Evolutionary conservation across 805 yeast genomes (phyloP).

Genomic region (Komagataella pastoris): DNA sequence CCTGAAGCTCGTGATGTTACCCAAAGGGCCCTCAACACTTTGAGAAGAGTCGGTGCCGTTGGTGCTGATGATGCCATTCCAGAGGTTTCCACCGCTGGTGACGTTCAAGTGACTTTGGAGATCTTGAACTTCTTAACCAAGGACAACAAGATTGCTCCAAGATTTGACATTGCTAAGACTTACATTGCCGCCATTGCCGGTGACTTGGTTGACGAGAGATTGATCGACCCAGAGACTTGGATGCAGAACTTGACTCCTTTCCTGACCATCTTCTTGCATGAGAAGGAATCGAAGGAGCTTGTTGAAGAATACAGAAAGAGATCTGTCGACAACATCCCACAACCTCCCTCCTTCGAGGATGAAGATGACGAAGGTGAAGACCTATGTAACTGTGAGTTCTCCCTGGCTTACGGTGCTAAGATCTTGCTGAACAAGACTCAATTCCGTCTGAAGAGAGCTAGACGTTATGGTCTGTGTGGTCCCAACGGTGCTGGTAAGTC

Average conservation of each 20-base stretch:
- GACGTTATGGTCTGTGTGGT: conserved; percentile 95
- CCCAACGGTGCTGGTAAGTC: conserved; percentile 98
- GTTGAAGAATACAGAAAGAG: conserved; percentile 92
- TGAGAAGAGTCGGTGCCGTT: conserved; percentile 97
- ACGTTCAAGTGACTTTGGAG: conserved; percentile 70
- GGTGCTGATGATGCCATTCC: conserved; percentile 84
- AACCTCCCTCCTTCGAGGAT: conserved; percentile 75
- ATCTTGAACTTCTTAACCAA: conserved; percentile 66
- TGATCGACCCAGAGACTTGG: conserved; percentile 89
- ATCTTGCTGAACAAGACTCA: conserved; percentile 98
- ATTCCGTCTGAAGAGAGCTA: conserved; percentile 96
- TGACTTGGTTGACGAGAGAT: conserved; percentile 97
- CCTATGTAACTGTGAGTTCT: conserved; percentile 99
- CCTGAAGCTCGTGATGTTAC: conserved; percentile 99
- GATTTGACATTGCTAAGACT: conserved; percentile 66
- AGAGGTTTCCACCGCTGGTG: conserved; percentile 99
- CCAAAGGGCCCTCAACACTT: conserved; percentile 89
- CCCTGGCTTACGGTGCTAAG: conserved; percentile 99
- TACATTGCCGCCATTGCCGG: conserved; percentile 96
- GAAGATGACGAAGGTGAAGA: conserved; percentile 99
- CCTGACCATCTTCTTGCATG: conserved; percentile 93
- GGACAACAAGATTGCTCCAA: conserved; percentile 52
- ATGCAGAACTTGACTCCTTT: conserved; percentile 77
- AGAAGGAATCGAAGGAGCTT: conserved; percentile 76
- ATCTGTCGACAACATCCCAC: conserved; percentile 97